Conservation (phyloP, 2,329 filamentous ascomycete genomes). For the Meredithiella fracta region DNA sequence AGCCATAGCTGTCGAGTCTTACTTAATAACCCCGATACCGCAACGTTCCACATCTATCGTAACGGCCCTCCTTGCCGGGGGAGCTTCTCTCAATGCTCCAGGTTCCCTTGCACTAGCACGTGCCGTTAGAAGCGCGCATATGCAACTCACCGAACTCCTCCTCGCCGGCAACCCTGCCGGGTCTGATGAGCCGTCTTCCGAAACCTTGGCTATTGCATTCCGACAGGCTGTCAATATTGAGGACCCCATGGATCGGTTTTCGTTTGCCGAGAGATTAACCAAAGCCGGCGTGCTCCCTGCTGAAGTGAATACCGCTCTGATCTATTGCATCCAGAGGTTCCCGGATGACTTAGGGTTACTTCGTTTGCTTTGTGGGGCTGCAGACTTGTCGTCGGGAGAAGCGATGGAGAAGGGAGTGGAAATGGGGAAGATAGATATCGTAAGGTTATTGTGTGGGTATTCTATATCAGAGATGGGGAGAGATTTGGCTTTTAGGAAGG, state of each 20-base stretch:
- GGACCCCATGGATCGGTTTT: conserved; percentile 34
- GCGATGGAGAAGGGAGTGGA: conserved; percentile 31
- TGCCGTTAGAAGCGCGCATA: conserved; percentile 31
- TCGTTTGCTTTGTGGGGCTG: conserved; percentile 27
- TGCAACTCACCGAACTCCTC: conserved; percentile 32
- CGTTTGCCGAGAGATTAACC: conserved; percentile 33
- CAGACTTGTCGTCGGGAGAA: conserved; percentile 34
- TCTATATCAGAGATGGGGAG: conserved; percentile 22
- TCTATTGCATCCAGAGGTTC: conserved; percentile 32
- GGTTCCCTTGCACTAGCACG: conserved; percentile 34
- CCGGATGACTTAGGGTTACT: conserved; percentile 34
- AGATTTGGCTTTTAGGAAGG: conserved; percentile 26
- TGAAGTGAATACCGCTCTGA: conserved; percentile 35
- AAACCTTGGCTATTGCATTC: conserved; percentile 32
- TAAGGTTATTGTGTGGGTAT: conserved; percentile 29
- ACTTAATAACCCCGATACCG: conserved; percentile 24
- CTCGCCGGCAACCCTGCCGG: conserved; percentile 19
- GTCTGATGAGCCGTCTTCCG: conserved; percentile 23
- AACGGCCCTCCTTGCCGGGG: conserved; percentile 30
- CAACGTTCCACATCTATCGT: conserved; percentile 29
- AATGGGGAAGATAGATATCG: conserved; percentile 28
- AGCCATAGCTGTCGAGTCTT: conserved; percentile 32
- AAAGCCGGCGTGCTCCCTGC: conserved; percentile 28
- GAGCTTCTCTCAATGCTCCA: conserved; percentile 38
- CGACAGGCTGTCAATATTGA: conserved; percentile 35